Base-by-base conservation (phyloP, 1,139 yeast genomes). In the Taphrina sp. region DNA sequence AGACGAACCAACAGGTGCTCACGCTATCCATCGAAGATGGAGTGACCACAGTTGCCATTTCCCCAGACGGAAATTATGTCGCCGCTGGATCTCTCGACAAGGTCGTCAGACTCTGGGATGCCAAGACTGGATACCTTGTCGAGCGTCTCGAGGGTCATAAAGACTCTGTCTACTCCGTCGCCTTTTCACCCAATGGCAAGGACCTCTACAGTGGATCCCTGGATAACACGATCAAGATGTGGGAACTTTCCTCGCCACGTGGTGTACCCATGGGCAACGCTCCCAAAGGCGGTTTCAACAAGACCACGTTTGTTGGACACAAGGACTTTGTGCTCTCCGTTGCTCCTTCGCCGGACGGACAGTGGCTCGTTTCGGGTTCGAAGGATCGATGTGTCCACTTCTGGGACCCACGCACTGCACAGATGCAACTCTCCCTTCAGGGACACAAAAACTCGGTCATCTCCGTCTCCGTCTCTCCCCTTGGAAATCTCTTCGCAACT, bases 11-110 rank as follows among this genome's bases (percentile, higher is more conserved):
- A 73, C 88, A 96, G 68, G 84, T 92, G 42, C 77, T 88, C 67
- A 89, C 96, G 52, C 77, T 88, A 65, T 82, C 90, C 29, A 90
- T 92, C 64, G 97, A 92, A 71, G 98, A 92, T 68, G 98, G 97
- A 63, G 97, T 92, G 52, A 92, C 97, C 56, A 92, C 98, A 0
- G 97, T 92, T 46, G 96, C 96, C 14, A 95, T 90, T 33, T 86
- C 96, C 17, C 96, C 97, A 52, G 96, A 92, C 70, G 96, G 96
- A 38, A 81, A 84, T 65, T 80, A 83, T 64, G 89, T 92, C 64
- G 97, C 97, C 45, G 98, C 97, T 16, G 98, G 98, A 55, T 86
- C 95, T 42, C 79, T 92, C 62, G 98, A 92, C 73, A 80, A 95
- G 72, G 86, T 96, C 22, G 97, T 92, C 51, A 80, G 97, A 62